These are phyloP conservation scores for Climacium dendroides DNA, from an alignment of 225 moss, liverwort and hornwort species.

Conservation along the genomic window DNA sequence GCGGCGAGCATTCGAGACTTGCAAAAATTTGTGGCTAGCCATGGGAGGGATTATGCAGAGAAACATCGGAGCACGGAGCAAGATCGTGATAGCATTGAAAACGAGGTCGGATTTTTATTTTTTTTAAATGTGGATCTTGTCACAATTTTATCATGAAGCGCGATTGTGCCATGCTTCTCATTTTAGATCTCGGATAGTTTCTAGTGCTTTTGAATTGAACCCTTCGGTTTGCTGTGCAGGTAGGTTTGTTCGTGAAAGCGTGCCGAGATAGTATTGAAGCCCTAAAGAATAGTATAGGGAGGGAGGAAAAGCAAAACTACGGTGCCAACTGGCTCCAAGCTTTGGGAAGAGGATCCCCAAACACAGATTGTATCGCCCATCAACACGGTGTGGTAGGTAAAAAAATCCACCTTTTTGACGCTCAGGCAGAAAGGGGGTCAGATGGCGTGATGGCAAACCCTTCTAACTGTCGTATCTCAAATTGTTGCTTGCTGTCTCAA, in stretches of 20 bases:
- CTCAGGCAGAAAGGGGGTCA: neutral
- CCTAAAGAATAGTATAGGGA: constrained; percentile 73
- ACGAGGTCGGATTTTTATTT: constrained; percentile 53
- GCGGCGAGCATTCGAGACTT: constrained; percentile 78
- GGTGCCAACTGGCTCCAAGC: constrained; percentile 67
- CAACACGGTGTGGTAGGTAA: constrained; percentile 90
- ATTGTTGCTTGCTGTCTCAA: neutral
- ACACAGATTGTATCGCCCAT: constrained; percentile 80
- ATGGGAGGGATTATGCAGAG: constrained; percentile 76
- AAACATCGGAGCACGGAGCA: constrained; percentile 89
- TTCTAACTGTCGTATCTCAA: neutral
- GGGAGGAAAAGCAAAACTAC: constrained; percentile 51
- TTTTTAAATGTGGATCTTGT: neutral
- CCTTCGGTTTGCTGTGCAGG: constrained; percentile 26
- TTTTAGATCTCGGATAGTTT: neutral
- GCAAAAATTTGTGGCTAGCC: constrained; percentile 64
- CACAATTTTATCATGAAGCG: neutral
- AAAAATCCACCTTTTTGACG: neutral
- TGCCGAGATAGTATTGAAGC: constrained; percentile 83
- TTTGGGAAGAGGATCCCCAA: constrained; percentile 38
- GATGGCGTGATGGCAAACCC: neutral
- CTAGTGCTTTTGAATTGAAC: neutral
- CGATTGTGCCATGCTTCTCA: neutral
- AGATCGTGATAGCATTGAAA: constrained; percentile 88
- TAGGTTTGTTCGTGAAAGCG: constrained; percentile 85